A percentile compares a stretch with the other conserved stretches of the same genome.
Evolutionary conservation across 352 stramenopile genomes (phyloP).

Genomic region (Globisporangium middletonii): DNA sequence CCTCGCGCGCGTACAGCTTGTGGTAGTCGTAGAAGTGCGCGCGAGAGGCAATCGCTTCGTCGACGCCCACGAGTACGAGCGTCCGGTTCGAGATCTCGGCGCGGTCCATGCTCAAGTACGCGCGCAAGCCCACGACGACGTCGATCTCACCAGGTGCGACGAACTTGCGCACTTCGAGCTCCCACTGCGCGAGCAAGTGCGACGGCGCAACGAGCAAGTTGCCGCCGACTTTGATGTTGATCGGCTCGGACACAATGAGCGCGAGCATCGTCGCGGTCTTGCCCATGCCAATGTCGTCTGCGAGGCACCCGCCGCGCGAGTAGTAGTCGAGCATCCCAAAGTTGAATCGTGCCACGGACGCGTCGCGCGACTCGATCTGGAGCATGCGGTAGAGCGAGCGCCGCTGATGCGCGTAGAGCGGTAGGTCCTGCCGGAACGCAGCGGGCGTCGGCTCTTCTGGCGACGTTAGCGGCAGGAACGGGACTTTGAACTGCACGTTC

Average conservation of each 20-base stretch:
- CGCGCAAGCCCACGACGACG: conserved; percentile 53
- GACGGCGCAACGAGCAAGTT: conserved; percentile 75
- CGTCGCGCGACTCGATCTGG: conserved; percentile 71
- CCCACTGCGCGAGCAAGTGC: conserved; percentile 80
- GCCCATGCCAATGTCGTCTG: conserved; percentile 78
- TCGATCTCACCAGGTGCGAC: conserved; percentile 56
- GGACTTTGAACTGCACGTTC: conserved; percentile 77
- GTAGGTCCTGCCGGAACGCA: conserved; percentile 36
- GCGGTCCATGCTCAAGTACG: conserved; percentile 46
- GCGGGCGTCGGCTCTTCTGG: conserved; percentile 54
- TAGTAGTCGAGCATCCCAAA: conserved; percentile 72
- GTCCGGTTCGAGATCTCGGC: conserved; percentile 61
- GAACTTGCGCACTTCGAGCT: conserved; percentile 76
- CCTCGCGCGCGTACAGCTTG: conserved; percentile 46
- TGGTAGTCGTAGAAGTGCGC: conserved; percentile 54
- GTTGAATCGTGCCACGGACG: conserved; percentile 57
- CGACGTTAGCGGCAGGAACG: conserved; percentile 71
- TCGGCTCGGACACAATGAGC: conserved; percentile 55
- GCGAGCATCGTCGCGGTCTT: conserved; percentile 83
- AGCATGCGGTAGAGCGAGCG: conserved; percentile 82
- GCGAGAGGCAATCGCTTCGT: conserved; percentile 61
- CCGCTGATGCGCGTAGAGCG: conserved; percentile 76
- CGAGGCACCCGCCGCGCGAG: conserved; percentile 62
- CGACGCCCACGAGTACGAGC: conserved; percentile 74
- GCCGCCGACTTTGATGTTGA: conserved; percentile 35